These are phyloP conservation scores for Candida glaebosa DNA, from an alignment of 805 yeast species.

Conservation along the genomic window DNA sequence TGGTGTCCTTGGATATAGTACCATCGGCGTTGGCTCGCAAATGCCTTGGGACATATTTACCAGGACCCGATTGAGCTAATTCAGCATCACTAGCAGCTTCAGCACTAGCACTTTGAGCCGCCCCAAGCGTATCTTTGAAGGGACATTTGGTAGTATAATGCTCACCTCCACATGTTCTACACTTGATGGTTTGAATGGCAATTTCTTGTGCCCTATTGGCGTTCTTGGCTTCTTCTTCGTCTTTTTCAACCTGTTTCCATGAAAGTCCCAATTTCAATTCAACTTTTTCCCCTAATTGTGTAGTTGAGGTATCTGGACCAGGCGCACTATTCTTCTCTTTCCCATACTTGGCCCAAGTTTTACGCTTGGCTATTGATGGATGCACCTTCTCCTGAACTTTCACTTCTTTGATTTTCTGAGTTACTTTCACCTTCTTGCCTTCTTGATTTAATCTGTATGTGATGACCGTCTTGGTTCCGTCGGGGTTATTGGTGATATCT, in stretches of 20 bases:
- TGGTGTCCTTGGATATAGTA: constrained; percentile 39
- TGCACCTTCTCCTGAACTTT: constrained; percentile 78
- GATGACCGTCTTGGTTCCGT: constrained; percentile 86
- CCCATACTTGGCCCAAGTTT: constrained; percentile 87
- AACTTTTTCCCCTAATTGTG: constrained; percentile 84
- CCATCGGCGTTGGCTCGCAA: constrained; percentile 43
- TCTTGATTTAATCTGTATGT: constrained; percentile 70
- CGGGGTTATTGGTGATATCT: constrained; percentile 70
- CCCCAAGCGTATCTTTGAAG: constrained; percentile 76
- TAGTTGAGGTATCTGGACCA: constrained; percentile 87
- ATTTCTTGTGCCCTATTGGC: constrained; percentile 39
- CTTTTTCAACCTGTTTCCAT: constrained; percentile 76
- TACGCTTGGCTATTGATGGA: constrained; percentile 82
- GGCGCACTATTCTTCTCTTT: constrained; percentile 66
- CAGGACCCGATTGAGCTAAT: constrained; percentile 19
- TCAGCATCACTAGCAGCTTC: constrained; percentile 21
- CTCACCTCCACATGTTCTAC: constrained; percentile 92
- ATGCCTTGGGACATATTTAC: constrained; percentile 45
- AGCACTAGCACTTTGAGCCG: constrained; percentile 39
- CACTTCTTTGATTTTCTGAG: constrained; percentile 78
- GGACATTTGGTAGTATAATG: constrained; percentile 97
- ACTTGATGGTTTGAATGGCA: constrained; percentile 48
- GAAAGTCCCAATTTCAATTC: constrained; percentile 68
- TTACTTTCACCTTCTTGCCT: constrained; percentile 82
- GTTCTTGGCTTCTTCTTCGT: constrained; percentile 57